Base-by-base conservation (phyloP, 345 rosid genomes). In the Rubroshorea leprosula region DNA sequence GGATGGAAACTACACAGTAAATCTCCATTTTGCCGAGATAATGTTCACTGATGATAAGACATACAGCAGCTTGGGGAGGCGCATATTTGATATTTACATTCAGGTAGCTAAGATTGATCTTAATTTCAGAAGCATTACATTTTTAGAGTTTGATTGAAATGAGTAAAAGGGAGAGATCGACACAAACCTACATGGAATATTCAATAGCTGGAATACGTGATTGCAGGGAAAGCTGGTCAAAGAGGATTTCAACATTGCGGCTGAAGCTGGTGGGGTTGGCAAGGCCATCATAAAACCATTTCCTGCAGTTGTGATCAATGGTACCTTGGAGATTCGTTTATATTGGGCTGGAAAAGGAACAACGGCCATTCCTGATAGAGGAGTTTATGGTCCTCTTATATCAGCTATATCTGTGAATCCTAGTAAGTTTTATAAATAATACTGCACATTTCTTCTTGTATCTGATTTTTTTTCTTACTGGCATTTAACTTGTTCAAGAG, bases 311-410 rank as follows among this genome's bases (percentile, higher is more conserved):
- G 90, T 86, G 23, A 72, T 61, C 1, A 51, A 71, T 65, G 31
- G 68, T 48, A 73, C 67, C 25, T 60, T 86, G 55, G 86, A 83
- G 68, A 76, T 86, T 26, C 77, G 80, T n/a, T 49, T 86, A 10
- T 75, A 66, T 38, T 86, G 85, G 90, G 78, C 84, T 7, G 94
- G 94, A 35, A 81, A 71, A 78, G 94, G 90, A 60, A 83, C 90
- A 0, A 77, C 78, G 0, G 9, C 38, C 48, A 71, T 79, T 58
- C 94, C 90, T 13, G 17, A 0, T 2, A 72, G 68, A 63, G 81
- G 90, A 39, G 54, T 65, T 44, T 83, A 86, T 57, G 90, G 90
- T 25, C 78, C 95, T 64, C 70, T 86, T 22, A 69, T 83, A 56
- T 87, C 91, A 50, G 89, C 91, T 22, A 78, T 87, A 45, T 74